Evolutionary conservation across 331 rosid species (phyloP).

Genomic region (Quercus phellos): DNA sequence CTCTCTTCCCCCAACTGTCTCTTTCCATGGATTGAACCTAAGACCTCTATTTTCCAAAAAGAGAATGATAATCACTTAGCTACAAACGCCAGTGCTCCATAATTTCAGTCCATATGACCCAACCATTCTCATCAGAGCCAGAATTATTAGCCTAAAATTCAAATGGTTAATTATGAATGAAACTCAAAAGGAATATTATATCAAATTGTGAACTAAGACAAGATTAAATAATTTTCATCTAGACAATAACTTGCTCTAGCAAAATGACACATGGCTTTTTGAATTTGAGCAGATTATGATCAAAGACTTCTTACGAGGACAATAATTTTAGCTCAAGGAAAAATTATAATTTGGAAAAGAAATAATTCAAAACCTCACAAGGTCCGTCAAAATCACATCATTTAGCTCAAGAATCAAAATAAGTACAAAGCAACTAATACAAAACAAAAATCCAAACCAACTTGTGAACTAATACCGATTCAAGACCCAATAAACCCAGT

Average conservation of each 20-base stretch:
- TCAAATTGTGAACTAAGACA: too few relatives aligned
- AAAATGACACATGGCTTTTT: too few relatives aligned
- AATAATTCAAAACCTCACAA: background rate
- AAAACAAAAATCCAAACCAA: background rate
- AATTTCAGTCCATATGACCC: too few relatives aligned
- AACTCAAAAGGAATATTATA: too few relatives aligned
- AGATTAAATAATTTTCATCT: background rate
- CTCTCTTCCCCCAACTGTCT: background rate
- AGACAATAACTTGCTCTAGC: background rate
- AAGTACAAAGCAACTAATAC: background rate
- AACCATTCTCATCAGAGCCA: too few relatives aligned
- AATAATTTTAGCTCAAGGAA: background rate
- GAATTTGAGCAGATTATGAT: too few relatives aligned
- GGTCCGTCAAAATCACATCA: background rate
- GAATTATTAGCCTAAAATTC: too few relatives aligned
- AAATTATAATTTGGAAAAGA: background rate
- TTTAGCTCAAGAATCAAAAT: background rate
- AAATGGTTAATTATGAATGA: too few relatives aligned
- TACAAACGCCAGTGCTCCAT: background rate
- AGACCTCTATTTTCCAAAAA: background rate
- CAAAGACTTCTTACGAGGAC: too few relatives aligned
- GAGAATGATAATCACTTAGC: background rate
- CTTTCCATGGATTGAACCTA: background rate
- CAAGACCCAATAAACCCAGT: background rate
- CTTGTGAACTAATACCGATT: background rate